Percentiles rank a stretch among this genome's conserved stretches.
Evolutionary conservation across 2,329 filamentous ascomycete species (phyloP).

Genomic region (Macrophomina tecta): DNA sequence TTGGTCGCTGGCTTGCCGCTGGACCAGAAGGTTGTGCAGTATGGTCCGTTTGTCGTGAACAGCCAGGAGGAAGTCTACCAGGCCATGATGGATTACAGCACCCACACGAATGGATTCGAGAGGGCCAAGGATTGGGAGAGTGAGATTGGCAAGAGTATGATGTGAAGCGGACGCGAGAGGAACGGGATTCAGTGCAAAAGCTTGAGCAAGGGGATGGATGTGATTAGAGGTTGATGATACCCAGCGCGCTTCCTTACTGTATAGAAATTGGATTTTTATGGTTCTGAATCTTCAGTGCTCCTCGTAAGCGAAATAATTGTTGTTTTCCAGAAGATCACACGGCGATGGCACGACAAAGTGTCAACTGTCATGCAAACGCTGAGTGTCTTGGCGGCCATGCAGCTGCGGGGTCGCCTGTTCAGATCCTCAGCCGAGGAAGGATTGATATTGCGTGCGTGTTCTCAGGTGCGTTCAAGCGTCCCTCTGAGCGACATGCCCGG

Average conservation of each 20-base stretch:
- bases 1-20: conserved; percentile 80
- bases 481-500: too few relatives aligned
- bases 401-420: too few relatives aligned
- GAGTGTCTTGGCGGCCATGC: too few relatives aligned
- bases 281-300: too few relatives aligned
- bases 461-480: too few relatives aligned
- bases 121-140: conserved; percentile 67
- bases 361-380: too few relatives aligned
- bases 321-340: too few relatives aligned
- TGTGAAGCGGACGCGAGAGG: background rate
- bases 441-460: too few relatives aligned
- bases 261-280: background rate
- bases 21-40: conserved; percentile 53
- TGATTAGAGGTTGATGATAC: conserved; percentile 2
- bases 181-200: background rate
- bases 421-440: too few relatives aligned
- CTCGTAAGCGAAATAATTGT: too few relatives aligned
- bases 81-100: conserved; percentile 60
- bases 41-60: conserved; percentile 56
- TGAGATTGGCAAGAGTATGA: conserved; percentile 83
- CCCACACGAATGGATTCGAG: conserved; percentile 44
- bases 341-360: too few relatives aligned
- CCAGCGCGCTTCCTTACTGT: background rate
- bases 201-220: background rate
- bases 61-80: conserved; percentile 88